phyloP scores from a whole-genome alignment of 305 asterid genomes.

The Solanum aculeatissimum region DNA sequence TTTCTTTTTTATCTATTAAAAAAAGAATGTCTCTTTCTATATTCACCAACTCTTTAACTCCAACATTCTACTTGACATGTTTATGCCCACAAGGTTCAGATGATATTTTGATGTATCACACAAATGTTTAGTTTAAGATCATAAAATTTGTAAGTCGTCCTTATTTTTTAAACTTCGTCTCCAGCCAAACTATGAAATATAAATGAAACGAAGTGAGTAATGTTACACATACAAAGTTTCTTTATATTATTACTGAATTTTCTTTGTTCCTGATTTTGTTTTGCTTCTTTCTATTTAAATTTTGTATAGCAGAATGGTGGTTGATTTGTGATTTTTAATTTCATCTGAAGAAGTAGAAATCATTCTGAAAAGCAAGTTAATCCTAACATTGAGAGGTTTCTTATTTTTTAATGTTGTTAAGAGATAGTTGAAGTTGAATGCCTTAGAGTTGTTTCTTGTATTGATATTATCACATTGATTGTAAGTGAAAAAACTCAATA shows the following conservation, averaged over 20 bases:
- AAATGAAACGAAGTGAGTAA: not conserved
- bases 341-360: conserved; percentile 39
- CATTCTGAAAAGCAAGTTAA: conserved; percentile 37
- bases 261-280: not conserved
- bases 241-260: not conserved
- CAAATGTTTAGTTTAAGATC: too few species aligned
- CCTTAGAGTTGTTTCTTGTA: conserved; percentile 59
- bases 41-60: too few species aligned
- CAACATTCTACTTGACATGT: too few species aligned
- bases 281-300: not conserved
- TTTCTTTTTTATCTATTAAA: too few species aligned
- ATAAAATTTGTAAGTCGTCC: too few species aligned
- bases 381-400: conserved; percentile 44
- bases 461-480: conserved; percentile 40
- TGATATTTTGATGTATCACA: too few species aligned
- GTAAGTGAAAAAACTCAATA: conserved; percentile 16
- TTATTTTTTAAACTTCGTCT: too few species aligned
- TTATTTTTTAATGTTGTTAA: conserved; percentile 48
- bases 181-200: too few species aligned
- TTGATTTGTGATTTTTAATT: conserved; percentile 44
- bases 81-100: too few species aligned
- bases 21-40: too few species aligned
- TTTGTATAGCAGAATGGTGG: conserved; percentile 28
- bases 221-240: not conserved
- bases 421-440: conserved; percentile 43